phyloP scores from a whole-genome alignment of 1,284 basidiomycete species.

The Porodaedalea pini region DNA sequence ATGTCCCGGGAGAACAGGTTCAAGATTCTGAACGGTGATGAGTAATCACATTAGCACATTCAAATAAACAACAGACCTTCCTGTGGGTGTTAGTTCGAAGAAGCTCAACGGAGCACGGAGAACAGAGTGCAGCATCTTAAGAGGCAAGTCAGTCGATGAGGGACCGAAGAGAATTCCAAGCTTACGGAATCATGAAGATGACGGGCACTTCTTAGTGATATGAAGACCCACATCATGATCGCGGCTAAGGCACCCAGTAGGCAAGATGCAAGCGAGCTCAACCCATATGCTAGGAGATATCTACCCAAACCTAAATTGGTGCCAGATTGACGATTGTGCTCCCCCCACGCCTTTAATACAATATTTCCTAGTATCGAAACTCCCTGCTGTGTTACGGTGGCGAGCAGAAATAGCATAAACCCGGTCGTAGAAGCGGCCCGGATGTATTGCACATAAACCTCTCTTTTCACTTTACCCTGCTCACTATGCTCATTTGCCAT shows the following conservation, averaged over 20 bases:
- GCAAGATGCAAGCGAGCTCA: slow-evolving; percentile 52
- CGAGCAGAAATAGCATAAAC: slow-evolving; percentile 63
- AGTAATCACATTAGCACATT: slow-evolving; percentile 11
- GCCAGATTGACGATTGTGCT: slow-evolving; percentile 64
- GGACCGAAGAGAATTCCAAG: slow-evolving; percentile 25
- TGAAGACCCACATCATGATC: slow-evolving; percentile 75
- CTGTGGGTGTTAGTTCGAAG: slow-evolving; percentile 83
- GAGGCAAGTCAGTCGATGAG: slow-evolving; percentile 10
- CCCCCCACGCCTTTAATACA: slow-evolving; percentile 76
- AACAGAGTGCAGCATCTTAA: slow-evolving; percentile 73
- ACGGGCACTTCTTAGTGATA: slow-evolving; percentile 72
- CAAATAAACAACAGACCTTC: slow-evolving; percentile 46
- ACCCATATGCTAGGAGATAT: slow-evolving; percentile 61
- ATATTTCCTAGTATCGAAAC: slow-evolving; percentile 59
- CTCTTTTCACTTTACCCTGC: slow-evolving; percentile 75
- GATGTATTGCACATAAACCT: slow-evolving; percentile 79
- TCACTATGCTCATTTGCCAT: slow-evolving; percentile 76
- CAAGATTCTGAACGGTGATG: slow-evolving; percentile 49
- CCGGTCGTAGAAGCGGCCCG: slow-evolving; percentile 74
- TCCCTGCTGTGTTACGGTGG: slow-evolving; percentile 53
- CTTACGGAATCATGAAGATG: slow-evolving; percentile 73
- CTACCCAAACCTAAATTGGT: slow-evolving; percentile 55
- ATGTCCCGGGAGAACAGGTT: slow-evolving; percentile 92
- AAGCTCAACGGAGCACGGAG: slow-evolving; percentile 83
- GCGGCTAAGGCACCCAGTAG: slow-evolving; percentile 52